These are phyloP conservation scores for Aspergillus pseudoterreus DNA, from an alignment of 2,329 filamentous ascomycete species.

Conservation along the genomic window DNA sequence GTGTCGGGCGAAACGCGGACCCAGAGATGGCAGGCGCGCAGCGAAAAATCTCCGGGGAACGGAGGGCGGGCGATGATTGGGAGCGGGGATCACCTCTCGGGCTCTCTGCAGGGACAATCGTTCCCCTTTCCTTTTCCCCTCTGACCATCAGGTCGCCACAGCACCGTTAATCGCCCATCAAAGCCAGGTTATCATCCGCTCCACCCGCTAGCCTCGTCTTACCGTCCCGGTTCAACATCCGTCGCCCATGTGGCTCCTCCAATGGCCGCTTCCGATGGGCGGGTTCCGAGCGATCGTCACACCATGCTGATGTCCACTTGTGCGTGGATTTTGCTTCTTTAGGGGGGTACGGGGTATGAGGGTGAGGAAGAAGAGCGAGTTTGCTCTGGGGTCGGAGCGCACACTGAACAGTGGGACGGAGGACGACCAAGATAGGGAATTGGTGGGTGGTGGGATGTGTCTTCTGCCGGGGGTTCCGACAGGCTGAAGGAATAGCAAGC, in stretches of 20 bases:
- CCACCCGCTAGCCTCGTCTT: conserved; percentile 7
- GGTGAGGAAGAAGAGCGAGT: no score
- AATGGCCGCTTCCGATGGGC: conserved; percentile 10
- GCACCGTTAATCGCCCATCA: no score
- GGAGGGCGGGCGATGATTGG: conserved; percentile 2
- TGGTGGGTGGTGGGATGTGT: neutral
- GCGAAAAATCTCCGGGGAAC: conserved; percentile 11
- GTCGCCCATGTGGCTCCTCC: conserved; percentile 10
- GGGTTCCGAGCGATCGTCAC: conserved; percentile 14
- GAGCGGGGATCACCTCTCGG: conserved; percentile 9
- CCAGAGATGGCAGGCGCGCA: neutral
- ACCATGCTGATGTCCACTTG: neutral
- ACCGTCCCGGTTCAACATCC: conserved; percentile 11
- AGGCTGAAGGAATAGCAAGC: no score
- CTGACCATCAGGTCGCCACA: no score
- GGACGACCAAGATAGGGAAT: no score
- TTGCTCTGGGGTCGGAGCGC: no score
- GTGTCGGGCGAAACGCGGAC: conserved; percentile 8
- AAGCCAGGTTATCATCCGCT: conserved; percentile 5
- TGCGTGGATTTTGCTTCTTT: no score
- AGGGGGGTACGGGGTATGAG: no score
- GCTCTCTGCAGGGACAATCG: conserved; percentile 3
- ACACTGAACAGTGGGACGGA: neutral
- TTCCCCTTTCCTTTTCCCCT: neutral
- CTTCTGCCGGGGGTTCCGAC: neutral